Evolutionary conservation across 2,329 filamentous ascomycete genomes (phyloP).

Genomic region (Metarhizium guizhouense): DNA sequence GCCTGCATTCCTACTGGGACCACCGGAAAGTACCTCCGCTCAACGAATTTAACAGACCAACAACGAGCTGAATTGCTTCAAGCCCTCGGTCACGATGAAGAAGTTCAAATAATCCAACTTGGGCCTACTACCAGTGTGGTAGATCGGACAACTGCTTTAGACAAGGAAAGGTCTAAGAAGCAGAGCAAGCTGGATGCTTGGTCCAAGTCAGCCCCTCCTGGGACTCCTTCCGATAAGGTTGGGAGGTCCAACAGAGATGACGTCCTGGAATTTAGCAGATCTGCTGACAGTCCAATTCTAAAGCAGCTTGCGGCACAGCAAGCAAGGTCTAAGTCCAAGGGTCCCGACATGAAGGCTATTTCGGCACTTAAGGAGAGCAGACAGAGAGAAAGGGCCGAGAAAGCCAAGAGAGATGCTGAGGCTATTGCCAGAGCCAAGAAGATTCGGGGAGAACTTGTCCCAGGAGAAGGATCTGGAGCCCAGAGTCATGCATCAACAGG

Average conservation of each 20-base stretch:
- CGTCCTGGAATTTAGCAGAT: slow-evolving; percentile 36
- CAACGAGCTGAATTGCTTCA: slow-evolving; percentile 77
- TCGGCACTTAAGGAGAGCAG: slow-evolving; percentile 58
- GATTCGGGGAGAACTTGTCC: slow-evolving; percentile 25
- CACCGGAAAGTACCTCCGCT: slow-evolving; percentile 48
- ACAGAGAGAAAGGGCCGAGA: slow-evolving; percentile 65
- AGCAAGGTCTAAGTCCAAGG: slow-evolving; percentile 19
- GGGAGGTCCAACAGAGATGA: slow-evolving; percentile 35
- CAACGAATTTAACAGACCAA: slow-evolving; percentile 70
- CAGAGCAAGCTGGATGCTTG: slow-evolving; percentile 54
- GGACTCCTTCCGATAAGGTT: slow-evolving; percentile 13
- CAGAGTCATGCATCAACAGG: slow-evolving; percentile 62
- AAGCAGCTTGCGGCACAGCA: slow-evolving; percentile 35
- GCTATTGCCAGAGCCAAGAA: slow-evolving; percentile 59
- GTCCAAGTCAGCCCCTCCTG: slow-evolving; percentile 40
- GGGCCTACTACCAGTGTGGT: slow-evolving; percentile 19
- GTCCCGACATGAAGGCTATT: slow-evolving; percentile 28
- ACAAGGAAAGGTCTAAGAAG: slow-evolving; percentile 35
- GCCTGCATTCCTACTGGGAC: slow-evolving; percentile 50
- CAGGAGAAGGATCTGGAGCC: slow-evolving; percentile 71
- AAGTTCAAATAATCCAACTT: slow-evolving; percentile 38
- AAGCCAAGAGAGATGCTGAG: slow-evolving; percentile 61
- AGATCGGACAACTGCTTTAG: slow-evolving; percentile 11
- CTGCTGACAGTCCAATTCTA: slow-evolving; percentile 37
- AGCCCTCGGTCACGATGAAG: slow-evolving; percentile 50